Percentiles rank a stretch among this genome's conserved stretches.
Evolutionary conservation across 139 green algal genomes (phyloP).

Genomic region (Ettlia oleoabundans): DNA sequence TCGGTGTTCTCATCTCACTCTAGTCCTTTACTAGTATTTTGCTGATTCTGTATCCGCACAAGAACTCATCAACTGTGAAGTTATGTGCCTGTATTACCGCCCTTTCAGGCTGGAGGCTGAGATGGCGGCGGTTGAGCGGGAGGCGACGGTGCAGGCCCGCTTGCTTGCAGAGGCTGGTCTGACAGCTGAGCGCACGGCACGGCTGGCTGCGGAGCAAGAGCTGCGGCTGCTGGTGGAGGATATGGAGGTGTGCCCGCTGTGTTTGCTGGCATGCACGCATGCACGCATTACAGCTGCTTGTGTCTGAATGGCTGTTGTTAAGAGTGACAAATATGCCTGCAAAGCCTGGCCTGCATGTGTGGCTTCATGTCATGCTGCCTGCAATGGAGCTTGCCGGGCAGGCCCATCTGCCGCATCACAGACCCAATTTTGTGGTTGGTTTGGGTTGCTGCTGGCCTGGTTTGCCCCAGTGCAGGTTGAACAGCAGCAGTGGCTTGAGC

Average conservation of each 20-base stretch:
- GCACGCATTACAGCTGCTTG: neutral
- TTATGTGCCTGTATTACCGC: no score
- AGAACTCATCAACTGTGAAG: no score
- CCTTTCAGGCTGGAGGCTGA: slow-evolving; percentile 22
- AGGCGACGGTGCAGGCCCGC: neutral
- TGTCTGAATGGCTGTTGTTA: neutral
- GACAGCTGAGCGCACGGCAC: neutral
- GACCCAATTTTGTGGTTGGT: no score
- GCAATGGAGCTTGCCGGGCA: no score
- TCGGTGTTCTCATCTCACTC: no score
- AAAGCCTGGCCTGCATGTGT: no score
- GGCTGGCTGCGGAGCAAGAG: slow-evolving; percentile 9
- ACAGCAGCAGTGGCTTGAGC: neutral
- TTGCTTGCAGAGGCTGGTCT: neutral
- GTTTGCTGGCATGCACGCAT: neutral
- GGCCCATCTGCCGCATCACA: no score
- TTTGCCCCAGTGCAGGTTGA: slow-evolving; percentile 5
- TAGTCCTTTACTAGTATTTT: no score
- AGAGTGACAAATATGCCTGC: no score
- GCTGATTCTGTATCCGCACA: no score
- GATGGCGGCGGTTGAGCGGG: slow-evolving; percentile 10
- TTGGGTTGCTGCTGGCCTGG: neutral
- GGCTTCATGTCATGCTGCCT: no score
- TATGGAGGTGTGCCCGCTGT: neutral
- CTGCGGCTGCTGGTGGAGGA: neutral